These are phyloP conservation scores for Apocynum venetum DNA, from an alignment of 257 asterid species.

Conservation along the genomic window DNA sequence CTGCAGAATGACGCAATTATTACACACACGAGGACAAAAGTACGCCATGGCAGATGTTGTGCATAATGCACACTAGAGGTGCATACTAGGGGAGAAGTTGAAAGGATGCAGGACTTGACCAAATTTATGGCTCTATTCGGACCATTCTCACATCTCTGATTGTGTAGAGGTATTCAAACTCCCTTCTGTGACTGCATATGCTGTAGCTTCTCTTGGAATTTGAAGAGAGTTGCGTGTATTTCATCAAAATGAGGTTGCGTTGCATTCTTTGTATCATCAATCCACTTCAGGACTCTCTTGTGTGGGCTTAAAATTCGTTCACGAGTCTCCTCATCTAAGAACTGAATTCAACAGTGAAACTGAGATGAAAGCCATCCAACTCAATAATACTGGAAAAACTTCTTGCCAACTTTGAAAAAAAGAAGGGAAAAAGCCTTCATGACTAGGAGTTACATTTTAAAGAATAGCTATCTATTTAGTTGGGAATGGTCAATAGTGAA, in stretches of 20 bases:
- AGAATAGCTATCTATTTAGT: too few species aligned
- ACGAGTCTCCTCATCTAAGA: slow-evolving; percentile 44
- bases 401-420: not conserved
- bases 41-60: too few species aligned
- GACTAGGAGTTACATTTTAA: too few species aligned
- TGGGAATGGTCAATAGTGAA: too few species aligned
- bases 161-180: not conserved
- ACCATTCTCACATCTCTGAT: not conserved
- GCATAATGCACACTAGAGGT: not conserved
- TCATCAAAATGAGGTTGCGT: slow-evolving; percentile 76
- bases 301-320: slow-evolving; percentile 51
- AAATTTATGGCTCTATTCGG: not conserved
- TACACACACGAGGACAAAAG: not conserved
- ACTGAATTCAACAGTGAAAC: slow-evolving; percentile 25
- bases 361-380: not conserved
- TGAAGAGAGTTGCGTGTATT: slow-evolving; percentile 36
- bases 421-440: too few species aligned
- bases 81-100: not conserved
- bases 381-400: too few species aligned
- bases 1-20: not conserved
- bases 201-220: slow-evolving; percentile 35
- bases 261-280: slow-evolving; percentile 64
- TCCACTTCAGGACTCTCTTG: slow-evolving; percentile 65
- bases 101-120: not conserved
- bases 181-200: slow-evolving; percentile 14